Conservation (phyloP, 805 yeast species). For the Teunomyces aglyptinius region DNA sequence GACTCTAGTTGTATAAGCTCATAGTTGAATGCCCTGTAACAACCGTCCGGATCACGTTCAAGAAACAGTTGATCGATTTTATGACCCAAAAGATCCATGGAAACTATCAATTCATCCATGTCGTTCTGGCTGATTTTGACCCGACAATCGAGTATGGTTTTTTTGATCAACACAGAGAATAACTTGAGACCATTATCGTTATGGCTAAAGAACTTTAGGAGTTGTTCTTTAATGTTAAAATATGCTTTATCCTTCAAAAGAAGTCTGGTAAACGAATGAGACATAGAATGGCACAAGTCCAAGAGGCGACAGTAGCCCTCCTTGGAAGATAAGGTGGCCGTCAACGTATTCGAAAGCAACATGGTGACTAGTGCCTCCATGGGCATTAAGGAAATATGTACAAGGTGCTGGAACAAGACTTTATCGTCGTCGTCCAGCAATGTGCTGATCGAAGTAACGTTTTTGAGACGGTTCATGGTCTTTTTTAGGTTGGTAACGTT, state of each 20-base stretch:
- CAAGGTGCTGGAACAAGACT: conserved; percentile 10
- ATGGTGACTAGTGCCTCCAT: conserved; percentile 14
- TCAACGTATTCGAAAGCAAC: conserved; percentile 17
- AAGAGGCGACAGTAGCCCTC: conserved; percentile 16
- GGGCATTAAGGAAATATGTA: conserved; percentile 15
- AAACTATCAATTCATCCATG: conserved; percentile 3
- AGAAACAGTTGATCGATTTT: neutral
- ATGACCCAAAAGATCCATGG: conserved; percentile 6
- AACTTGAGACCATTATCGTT: conserved; percentile 19
- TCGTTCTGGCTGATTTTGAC: conserved; percentile 10
- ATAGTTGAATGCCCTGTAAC: conserved; percentile 4
- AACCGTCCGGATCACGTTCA: neutral
- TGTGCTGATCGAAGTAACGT: neutral
- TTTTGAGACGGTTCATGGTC: conserved; percentile 8
- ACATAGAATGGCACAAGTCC: conserved; percentile 14
- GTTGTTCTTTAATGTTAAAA: conserved; percentile 6
- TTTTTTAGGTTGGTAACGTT: conserved; percentile 6
- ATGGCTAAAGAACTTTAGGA: conserved; percentile 13
- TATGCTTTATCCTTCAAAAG: conserved; percentile 11
- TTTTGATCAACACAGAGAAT: conserved; percentile 15
- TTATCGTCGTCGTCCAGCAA: conserved; percentile 9
- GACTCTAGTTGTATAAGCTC: neutral
- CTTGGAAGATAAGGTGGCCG: conserved; percentile 17
- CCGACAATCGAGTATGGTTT: conserved; percentile 14
- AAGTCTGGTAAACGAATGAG: conserved; percentile 11